Evolutionary conservation across 148 eudicot genomes (phyloP).

Genomic region (Pouteria glomerata): DNA sequence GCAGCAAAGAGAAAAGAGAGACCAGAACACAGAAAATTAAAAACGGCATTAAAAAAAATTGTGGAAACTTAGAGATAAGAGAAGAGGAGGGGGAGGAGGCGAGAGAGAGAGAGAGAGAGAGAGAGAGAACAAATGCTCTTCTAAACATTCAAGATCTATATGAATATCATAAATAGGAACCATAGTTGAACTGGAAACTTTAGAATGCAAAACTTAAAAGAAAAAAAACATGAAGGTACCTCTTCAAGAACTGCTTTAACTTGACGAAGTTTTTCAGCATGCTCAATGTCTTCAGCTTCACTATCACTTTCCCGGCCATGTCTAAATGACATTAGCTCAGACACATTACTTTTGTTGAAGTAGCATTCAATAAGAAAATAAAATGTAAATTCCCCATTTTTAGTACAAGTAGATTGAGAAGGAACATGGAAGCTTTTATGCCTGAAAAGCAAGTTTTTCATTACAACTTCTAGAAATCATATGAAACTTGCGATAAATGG

Average conservation of each 20-base stretch:
- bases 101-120: too few relatives aligned
- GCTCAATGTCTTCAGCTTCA: slow-evolving; percentile 94
- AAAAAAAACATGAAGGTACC: slow-evolving; percentile 36
- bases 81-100: too few relatives aligned
- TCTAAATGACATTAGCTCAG: slow-evolving; percentile 31
- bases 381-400: too few relatives aligned
- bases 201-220: slow-evolving; percentile 5
- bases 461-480: too few relatives aligned
- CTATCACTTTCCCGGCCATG: slow-evolving; percentile 89
- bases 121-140: too few relatives aligned
- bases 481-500: neutral
- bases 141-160: too few relatives aligned
- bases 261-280: slow-evolving; percentile 99
- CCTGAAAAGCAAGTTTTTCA: too few relatives aligned
- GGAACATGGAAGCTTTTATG: neutral
- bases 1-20: too few relatives aligned
- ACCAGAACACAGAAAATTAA: too few relatives aligned
- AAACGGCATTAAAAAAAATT: too few relatives aligned
- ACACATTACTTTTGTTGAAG: neutral
- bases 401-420: neutral
- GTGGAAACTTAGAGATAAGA: too few relatives aligned
- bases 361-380: neutral
- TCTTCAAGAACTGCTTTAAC: slow-evolving; percentile 99
- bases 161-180: neutral
- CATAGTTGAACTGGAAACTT: slow-evolving; percentile 2